These are phyloP conservation scores for Tuber magnatum DNA, from an alignment of 495 filamentous ascomycete genomes.

Conservation along the genomic window DNA sequence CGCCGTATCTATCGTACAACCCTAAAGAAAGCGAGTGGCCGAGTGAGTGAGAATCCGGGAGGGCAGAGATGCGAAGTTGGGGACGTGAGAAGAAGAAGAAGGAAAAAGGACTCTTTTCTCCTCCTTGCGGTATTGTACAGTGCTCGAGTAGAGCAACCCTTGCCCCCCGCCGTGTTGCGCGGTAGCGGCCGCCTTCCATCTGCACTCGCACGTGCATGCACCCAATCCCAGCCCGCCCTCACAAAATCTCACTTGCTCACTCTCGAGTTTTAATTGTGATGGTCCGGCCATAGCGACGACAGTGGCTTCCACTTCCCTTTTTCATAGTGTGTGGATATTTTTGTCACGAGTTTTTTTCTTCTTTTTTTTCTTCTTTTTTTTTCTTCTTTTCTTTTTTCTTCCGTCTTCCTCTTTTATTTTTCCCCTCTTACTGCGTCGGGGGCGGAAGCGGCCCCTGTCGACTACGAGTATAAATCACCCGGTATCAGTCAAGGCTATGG, in stretches of 20 bases:
- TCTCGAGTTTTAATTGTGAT: constrained; percentile 26
- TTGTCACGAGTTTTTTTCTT: neutral
- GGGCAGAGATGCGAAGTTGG: neutral
- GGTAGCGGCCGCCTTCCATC: constrained; percentile 26
- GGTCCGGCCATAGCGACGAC: constrained; percentile 11
- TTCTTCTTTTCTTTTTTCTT: too few species aligned
- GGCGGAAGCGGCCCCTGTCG: neutral
- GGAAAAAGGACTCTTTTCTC: constrained; percentile 15
- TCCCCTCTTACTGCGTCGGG: neutral
- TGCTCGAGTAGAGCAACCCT: constrained; percentile 29
- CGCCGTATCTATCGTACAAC: neutral
- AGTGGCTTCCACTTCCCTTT: neutral
- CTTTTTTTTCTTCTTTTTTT: neutral
- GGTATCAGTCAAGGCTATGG: neutral
- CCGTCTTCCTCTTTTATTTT: neutral
- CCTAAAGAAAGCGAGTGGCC: neutral
- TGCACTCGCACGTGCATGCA: constrained; percentile 23
- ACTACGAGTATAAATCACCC: neutral
- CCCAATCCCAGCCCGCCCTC: constrained; percentile 33
- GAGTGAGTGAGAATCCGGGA: neutral
- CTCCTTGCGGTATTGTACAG: constrained; percentile 20
- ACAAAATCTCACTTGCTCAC: constrained; percentile 24
- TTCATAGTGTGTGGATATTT: neutral
- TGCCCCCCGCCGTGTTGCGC: constrained; percentile 26
- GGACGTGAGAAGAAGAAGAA: neutral